A percentile compares a stretch with the other conserved stretches of the same genome.
Evolutionary conservation across 192 early-diverging fungal genomes (phyloP).

Genomic region (Coemansia sp.): DNA sequence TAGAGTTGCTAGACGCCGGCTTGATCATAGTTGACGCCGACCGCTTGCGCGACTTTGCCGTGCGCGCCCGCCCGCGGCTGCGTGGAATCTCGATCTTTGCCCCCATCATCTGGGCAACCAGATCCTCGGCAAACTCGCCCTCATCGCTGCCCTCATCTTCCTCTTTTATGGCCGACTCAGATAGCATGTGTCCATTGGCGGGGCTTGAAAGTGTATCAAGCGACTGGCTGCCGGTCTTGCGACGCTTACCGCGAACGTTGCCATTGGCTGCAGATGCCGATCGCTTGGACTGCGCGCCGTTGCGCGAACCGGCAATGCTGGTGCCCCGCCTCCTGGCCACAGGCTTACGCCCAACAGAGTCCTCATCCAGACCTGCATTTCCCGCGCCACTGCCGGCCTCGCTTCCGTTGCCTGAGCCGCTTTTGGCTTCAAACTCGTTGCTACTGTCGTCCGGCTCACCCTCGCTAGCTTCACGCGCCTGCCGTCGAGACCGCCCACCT

Average conservation of each 20-base stretch:
- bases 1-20: not conserved
- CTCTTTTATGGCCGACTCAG: not conserved
- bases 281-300: not conserved
- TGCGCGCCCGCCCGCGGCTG: constrained; percentile 11
- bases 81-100: constrained; percentile 7
- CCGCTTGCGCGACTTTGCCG: constrained; percentile 26
- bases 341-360: not conserved
- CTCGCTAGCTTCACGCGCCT: constrained; percentile 4
- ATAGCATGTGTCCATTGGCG: not conserved
- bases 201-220: not conserved
- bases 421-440: not conserved
- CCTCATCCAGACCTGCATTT: not conserved
- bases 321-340: not conserved
- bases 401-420: constrained; percentile 2
- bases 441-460: constrained; percentile 1
- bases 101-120: constrained; percentile 34
- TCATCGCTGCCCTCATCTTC: constrained; percentile 14
- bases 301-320: not conserved
- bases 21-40: constrained; percentile 30
- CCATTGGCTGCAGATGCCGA: not conserved
- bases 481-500: not conserved
- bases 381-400: not conserved
- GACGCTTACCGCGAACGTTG: constrained; percentile 14
- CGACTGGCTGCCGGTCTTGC: constrained; percentile 1
- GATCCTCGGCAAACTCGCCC: constrained; percentile 18